Evolutionary conservation across 2,329 filamentous ascomycete species (phyloP), one percentile per base, ranked within the genome.

Genomic region (Gnomoniopsis sp.): DNA sequence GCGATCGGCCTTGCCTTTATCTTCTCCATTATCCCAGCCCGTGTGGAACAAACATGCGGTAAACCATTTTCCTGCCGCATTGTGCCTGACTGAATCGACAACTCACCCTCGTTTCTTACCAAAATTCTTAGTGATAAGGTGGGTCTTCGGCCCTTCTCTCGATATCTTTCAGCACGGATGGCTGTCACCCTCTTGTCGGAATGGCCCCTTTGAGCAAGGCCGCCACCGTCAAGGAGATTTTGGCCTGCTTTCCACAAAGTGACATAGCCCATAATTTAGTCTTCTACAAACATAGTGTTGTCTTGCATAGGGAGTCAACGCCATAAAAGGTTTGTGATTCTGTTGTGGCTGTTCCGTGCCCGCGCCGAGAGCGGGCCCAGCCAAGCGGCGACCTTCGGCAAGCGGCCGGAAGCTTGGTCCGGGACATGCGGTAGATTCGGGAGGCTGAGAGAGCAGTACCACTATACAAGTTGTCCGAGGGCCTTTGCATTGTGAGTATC

Each of bases 101-200:
- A 23, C 51, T 41, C 47, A 33, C 21, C 17, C 17, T 11, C 30
- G 19, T 21, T n/a, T 41, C 46, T 33, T 21, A 38, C 44, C 33
- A 36, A 41, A 22, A 55, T 41, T 2, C 23, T 48, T 15, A n/a
- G 33, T 21, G 22, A 15, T 2, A 33, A 46, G 30, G 53, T 55
- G 53, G 53, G 53, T 30, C 19, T 26, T 41, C 44, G 46, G 46
- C 53, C 46, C 21, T 48, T 49, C 44, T 49, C 53, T 41, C 8
- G 30, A 19, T 3, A 10, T 33, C 19, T 49, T 30, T 15, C 14
- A 17, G 19, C 44, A 23, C 53, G 53, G 53, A 49, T 19, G 44
- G 44, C 44, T 49, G 53, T 55, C 53, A 30, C 53, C 53, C 53
- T 55, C 19, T 30, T 2, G 46, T 26, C 53, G 53, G 53, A 55